A percentile compares a stretch with the other conserved stretches of the same genome.
These are phyloP conservation scores for Cornus suecica DNA, from an alignment of 148 eudicot species.

Conservation along the genomic window DNA sequence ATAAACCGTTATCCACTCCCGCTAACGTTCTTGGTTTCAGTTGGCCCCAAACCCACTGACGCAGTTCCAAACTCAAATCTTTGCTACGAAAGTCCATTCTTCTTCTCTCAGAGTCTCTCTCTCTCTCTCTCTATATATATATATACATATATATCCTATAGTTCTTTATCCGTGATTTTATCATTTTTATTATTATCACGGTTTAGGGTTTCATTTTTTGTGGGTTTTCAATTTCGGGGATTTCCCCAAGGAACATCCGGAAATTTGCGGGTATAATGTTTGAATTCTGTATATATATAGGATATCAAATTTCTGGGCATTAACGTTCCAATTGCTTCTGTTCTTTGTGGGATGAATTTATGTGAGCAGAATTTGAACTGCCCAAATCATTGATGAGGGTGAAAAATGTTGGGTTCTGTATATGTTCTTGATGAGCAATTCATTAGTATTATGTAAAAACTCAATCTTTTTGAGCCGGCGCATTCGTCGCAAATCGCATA, in stretches of 20 bases:
- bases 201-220: conserved; percentile 10
- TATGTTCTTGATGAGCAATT: conserved; percentile 67
- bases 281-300: neutral
- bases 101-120: neutral
- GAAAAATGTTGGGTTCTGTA: conserved; percentile 61
- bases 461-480: conserved; percentile 23
- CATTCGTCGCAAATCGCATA: conserved; percentile 9
- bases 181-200: neutral
- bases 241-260: neutral
- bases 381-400: conserved; percentile 22
- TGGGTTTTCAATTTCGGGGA: neutral
- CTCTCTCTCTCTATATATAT: neutral
- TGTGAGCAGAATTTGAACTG: conserved; percentile 6
- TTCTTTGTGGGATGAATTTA: neutral
- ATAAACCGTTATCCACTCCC: conserved; percentile 17
- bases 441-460: conserved; percentile 38
- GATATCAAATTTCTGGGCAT: conserved; percentile 1
- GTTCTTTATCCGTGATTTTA: neutral
- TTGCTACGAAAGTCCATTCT: neutral
- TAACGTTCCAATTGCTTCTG: neutral
- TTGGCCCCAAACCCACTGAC: conserved; percentile 3
- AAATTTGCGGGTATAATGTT: neutral
- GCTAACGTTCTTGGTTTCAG: conserved; percentile 2
- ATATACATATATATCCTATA: too few relatives aligned
- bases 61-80: conserved; percentile 1